Evolutionary conservation across 176 grass and related monocot genomes (phyloP), one percentile per base, ranked within the genome.

Genomic region (Oryza longistaminata): DNA sequence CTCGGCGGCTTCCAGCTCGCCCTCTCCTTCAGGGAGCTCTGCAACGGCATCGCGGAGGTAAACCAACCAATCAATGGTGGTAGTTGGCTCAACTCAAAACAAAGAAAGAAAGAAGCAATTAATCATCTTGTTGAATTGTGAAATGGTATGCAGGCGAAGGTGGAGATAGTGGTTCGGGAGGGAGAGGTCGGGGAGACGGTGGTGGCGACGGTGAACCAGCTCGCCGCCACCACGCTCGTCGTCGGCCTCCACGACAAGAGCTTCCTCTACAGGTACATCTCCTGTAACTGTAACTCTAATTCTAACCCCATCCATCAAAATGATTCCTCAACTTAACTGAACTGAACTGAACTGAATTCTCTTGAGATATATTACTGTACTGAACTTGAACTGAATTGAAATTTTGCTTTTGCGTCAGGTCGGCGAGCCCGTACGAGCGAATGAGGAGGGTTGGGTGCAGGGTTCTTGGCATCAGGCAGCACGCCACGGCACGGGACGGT

Each of bases 161-260:
- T 99, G 81, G 96, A 99, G 91, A 99, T 99, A 74, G 78, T 99
- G 70, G 96, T 96, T 82, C 84, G 83, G 6, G 96, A 99, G 67
- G 96, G 96, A 3, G 93, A 99, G 49, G 77, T 91, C 70, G 84
- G 74, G 50, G 90, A 86, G 64, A 73, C 88, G 25, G 91, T 99
- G 50, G 87, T 89, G 61, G 91, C 93, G 6, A 93, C 88, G 6
- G 90, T 96, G 8, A 86, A 80, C 31, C 76, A 86, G 76, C 75
- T 95, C 82, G 64, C 68, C 39, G 96, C 96, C 39, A 88, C 91
- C 22, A 94, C 96, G 49, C 96, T 99, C 82, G 83, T 99, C 68
- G 71, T 96, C 71, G 96, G 96, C 19, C 83, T 96, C 66, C 96
- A 99, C 86, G 90, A 94, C 21, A 87, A 80, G 86, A 96, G 96